A percentile compares a stretch with the other conserved stretches of the same genome.
Evolutionary conservation across 768 basidiomycete species (phyloP).

Genomic region (Suillus cothurnatus): DNA sequence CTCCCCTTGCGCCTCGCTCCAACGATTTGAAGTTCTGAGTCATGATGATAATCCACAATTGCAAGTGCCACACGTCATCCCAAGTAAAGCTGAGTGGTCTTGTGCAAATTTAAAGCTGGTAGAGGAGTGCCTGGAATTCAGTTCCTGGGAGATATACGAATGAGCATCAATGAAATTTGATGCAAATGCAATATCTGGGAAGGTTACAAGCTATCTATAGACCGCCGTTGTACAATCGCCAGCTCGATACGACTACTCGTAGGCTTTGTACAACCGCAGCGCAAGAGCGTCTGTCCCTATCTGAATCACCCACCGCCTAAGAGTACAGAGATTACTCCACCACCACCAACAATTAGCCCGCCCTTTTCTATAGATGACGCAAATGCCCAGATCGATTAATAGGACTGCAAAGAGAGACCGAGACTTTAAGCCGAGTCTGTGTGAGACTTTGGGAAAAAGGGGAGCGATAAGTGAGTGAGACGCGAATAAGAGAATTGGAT

Average conservation of each 20-base stretch:
- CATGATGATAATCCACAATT: not conserved
- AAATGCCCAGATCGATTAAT: not conserved
- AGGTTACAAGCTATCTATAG: constrained; percentile 1
- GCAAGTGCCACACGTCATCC: not conserved
- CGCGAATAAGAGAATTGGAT: too few species aligned
- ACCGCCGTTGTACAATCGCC: not conserved
- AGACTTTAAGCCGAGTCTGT: not conserved
- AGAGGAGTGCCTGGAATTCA: not conserved
- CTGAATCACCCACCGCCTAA: not conserved
- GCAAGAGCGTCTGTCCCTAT: not conserved
- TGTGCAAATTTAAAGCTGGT: not conserved
- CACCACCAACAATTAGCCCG: not conserved
- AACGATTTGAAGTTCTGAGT: not conserved
- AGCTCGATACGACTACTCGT: not conserved
- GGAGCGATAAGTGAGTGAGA: not conserved
- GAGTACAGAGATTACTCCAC: constrained; percentile 1
- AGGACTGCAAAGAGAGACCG: not conserved
- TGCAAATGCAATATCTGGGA: not conserved
- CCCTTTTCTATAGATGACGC: not conserved
- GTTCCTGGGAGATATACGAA: not conserved
- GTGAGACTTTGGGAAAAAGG: not conserved
- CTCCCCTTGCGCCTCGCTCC: not conserved
- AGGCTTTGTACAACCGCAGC: not conserved
- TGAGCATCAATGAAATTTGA: not conserved
- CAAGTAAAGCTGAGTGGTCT: not conserved